These are phyloP conservation scores for Escallonia rubra DNA, from an alignment of 129 eudicot genomes.

Conservation along the genomic window DNA sequence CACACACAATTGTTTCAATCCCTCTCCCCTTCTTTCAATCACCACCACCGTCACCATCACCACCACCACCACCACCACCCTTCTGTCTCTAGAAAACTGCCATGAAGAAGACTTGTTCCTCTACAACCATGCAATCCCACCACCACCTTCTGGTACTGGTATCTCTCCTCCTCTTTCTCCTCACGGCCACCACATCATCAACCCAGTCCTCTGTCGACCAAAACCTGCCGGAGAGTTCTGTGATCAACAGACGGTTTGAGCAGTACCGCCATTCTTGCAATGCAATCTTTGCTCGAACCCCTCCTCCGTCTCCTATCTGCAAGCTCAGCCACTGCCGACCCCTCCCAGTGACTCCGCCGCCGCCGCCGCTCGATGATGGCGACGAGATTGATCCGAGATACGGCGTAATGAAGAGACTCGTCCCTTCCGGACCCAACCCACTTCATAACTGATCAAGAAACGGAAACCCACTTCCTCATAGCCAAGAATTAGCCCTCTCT, in stretches of 20 bases:
- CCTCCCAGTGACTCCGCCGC: constrained; percentile 22
- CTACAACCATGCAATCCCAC: constrained; percentile 4
- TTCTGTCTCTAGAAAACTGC: not conserved
- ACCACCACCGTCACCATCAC: constrained; percentile 12
- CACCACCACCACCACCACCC: not conserved
- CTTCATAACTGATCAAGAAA: constrained; percentile 57
- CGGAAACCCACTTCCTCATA: constrained; percentile 5
- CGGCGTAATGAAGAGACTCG: constrained; percentile 81
- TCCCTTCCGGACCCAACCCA: constrained; percentile 97
- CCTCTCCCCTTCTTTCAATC: constrained; percentile 13
- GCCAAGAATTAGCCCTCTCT: constrained; percentile 12
- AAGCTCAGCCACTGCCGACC: constrained; percentile 32
- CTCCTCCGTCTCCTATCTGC: constrained; percentile 18
- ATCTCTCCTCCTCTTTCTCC: constrained; percentile 21
- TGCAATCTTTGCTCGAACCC: constrained; percentile 18
- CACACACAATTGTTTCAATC: not conserved
- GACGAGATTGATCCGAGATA: constrained; percentile 74
- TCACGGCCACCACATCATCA: constrained; percentile 14
- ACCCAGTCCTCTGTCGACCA: constrained; percentile 1
- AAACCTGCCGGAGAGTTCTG: not conserved
- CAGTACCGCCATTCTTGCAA: constrained; percentile 24
- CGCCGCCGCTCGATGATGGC: constrained; percentile 22
- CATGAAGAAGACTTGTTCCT: constrained; percentile 22
- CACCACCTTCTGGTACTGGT: not conserved
- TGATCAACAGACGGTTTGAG: constrained; percentile 13